A percentile compares a stretch with the other conserved stretches of the same genome.
These are phyloP conservation scores for Alternaria tenuissima DNA, from an alignment of 2,329 filamentous ascomycete species.

Conservation along the genomic window DNA sequence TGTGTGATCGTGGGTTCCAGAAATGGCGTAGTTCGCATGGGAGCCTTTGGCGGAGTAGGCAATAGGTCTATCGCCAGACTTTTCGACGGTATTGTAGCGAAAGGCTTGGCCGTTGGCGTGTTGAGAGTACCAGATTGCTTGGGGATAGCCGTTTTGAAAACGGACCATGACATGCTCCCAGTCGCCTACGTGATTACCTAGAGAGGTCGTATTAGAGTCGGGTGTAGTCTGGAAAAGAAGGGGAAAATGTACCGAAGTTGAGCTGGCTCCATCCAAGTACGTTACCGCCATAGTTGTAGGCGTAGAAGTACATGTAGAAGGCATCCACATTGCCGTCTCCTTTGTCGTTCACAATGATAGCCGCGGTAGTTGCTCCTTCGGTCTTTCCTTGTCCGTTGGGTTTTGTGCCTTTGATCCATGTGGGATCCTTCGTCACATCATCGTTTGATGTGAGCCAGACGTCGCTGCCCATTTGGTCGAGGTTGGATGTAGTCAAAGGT, in stretches of 20 bases:
- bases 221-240: not conserved
- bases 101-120: conserved; percentile 71
- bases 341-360: conserved; percentile 67
- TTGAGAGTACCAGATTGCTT: conserved; percentile 69
- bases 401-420: conserved; percentile 60
- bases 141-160: conserved; percentile 64
- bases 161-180: conserved; percentile 75
- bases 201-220: not conserved
- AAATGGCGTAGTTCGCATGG: conserved; percentile 70
- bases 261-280: conserved; percentile 52
- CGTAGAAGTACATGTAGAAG: conserved; percentile 71
- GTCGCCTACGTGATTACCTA: conserved; percentile 69
- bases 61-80: conserved; percentile 65
- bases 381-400: conserved; percentile 63
- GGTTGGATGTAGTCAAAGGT: conserved; percentile 53
- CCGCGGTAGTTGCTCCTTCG: conserved; percentile 58
- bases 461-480: conserved; percentile 53
- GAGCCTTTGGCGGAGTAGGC: conserved; percentile 67
- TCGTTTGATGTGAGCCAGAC: conserved; percentile 58
- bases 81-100: conserved; percentile 60
- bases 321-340: conserved; percentile 63
- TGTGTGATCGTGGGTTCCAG: conserved; percentile 68
- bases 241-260: conserved; percentile 53
- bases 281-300: conserved; percentile 64
- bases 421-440: conserved; percentile 52